Percentiles rank a stretch among this genome's conserved stretches.
These are phyloP conservation scores for Fomitopsis palustris DNA, from an alignment of 1,284 basidiomycete genomes.

Conservation along the genomic window DNA sequence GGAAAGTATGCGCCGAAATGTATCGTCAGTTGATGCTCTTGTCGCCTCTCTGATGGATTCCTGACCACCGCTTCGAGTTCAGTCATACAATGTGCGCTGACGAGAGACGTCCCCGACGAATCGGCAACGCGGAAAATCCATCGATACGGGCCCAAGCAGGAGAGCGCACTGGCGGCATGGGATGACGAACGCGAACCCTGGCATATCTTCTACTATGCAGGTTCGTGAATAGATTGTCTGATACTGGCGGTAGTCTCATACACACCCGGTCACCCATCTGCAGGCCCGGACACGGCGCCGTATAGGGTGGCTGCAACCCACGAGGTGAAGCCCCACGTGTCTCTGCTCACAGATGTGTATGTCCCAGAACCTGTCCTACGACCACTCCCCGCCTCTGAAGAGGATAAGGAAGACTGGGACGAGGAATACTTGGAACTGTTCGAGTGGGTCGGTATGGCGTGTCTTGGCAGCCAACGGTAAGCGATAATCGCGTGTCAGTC, in stretches of 20 bases:
- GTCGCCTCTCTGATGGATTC: neutral
- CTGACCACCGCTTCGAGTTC: conserved; percentile 1
- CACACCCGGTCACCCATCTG: neutral
- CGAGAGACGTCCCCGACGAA: conserved; percentile 11
- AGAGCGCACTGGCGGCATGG: conserved; percentile 30
- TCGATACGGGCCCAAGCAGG: conserved; percentile 30
- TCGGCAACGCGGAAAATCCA: conserved; percentile 24
- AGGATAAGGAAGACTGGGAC: conserved; percentile 42
- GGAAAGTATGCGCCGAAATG: conserved; percentile 35
- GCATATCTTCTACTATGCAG: conserved; percentile 36
- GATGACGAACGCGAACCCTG: conserved; percentile 33
- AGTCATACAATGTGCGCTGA: conserved; percentile 45
- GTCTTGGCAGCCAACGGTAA: conserved; percentile 40
- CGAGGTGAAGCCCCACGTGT: conserved; percentile 11
- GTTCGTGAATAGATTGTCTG: neutral
- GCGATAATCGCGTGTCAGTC: neutral
- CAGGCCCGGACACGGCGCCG: neutral
- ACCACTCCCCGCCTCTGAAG: conserved; percentile 17
- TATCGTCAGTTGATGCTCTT: conserved; percentile 38
- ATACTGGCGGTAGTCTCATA: neutral
- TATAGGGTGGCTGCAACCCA: neutral
- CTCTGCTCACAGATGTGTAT: conserved; percentile 17
- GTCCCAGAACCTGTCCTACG: conserved; percentile 32
- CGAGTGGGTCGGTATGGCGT: conserved; percentile 70
- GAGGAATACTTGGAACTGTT: conserved; percentile 44